Evolutionary conservation across 1,139 yeast species (phyloP).

Genomic region (Debaryomyces coudertii): DNA sequence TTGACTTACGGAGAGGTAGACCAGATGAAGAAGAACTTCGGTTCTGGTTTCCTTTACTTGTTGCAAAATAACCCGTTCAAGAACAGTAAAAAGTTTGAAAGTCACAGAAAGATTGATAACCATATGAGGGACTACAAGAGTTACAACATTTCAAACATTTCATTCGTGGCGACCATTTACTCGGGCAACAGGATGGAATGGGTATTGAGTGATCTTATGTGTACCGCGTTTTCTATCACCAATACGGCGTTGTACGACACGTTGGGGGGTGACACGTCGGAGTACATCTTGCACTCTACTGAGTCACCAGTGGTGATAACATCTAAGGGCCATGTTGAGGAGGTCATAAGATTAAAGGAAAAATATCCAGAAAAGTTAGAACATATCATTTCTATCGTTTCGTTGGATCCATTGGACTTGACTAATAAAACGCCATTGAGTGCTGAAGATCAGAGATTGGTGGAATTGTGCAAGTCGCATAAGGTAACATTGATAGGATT

Average conservation of each 20-base stretch:
- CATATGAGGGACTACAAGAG: conserved; percentile 26
- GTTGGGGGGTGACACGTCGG: conserved; percentile 39
- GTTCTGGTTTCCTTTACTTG: conserved; percentile 36
- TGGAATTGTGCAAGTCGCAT: conserved; percentile 24
- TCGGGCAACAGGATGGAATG: conserved; percentile 44
- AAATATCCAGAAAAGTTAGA: conserved; percentile 28
- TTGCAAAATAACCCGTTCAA: conserved; percentile 34
- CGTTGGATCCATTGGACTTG: conserved; percentile 38
- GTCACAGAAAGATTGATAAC: conserved; percentile 32
- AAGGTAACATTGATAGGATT: conserved; percentile 35
- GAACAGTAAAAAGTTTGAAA: conserved; percentile 20
- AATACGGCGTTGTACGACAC: conserved; percentile 46
- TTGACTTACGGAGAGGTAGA: conserved; percentile 17
- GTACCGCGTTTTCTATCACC: conserved; percentile 38
- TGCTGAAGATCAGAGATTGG: conserved; percentile 22
- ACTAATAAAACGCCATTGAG: conserved; percentile 16
- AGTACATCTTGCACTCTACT: conserved; percentile 37
- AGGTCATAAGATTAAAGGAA: conserved; percentile 31
- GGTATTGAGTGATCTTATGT: conserved; percentile 42
- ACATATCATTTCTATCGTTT: conserved; percentile 33
- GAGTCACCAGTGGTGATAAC: conserved; percentile 40
- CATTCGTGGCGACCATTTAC: conserved; percentile 39
- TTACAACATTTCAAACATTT: conserved; percentile 28
- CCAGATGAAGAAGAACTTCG: conserved; percentile 28
- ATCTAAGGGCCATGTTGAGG: conserved; percentile 33